phyloP scores from a whole-genome alignment of 768 basidiomycete genomes.

The Tulasnella sp. region DNA sequence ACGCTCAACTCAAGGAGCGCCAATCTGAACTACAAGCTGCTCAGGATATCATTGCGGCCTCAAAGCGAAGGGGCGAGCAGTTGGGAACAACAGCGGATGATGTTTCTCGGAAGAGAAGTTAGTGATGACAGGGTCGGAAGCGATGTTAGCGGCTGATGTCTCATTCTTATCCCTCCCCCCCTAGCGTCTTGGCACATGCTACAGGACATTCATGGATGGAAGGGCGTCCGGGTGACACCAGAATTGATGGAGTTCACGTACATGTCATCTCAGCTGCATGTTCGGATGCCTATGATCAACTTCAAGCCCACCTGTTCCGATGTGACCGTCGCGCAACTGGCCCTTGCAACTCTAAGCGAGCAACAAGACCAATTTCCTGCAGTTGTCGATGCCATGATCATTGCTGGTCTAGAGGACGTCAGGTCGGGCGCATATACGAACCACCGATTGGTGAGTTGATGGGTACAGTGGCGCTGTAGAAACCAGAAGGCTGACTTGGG shows the following conservation, averaged over 20 bases:
- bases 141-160: background rate
- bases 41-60: slow-evolving; percentile 16
- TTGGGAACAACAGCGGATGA: slow-evolving; percentile 24
- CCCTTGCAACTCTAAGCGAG: background rate
- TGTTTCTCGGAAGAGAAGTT: slow-evolving; percentile 3
- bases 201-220: slow-evolving; percentile 24
- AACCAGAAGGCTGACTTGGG: background rate
- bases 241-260: slow-evolving; percentile 11
- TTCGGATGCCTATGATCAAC: background rate
- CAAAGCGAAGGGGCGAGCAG: slow-evolving; percentile 14
- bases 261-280: background rate
- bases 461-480: background rate
- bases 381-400: background rate
- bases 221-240: slow-evolving; percentile 1
- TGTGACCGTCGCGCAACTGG: background rate
- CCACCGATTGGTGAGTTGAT: background rate
- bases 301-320: background rate
- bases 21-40: slow-evolving; percentile 12
- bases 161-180: background rate
- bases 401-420: background rate
- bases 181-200: slow-evolving; percentile 8
- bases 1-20: slow-evolving; percentile 17
- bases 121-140: background rate
- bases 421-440: background rate
- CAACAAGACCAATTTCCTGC: slow-evolving; percentile 4